These are phyloP conservation scores for Aurantiochytrium sp. DNA, from an alignment of 108 stramenopile species.

Conservation along the genomic window DNA sequence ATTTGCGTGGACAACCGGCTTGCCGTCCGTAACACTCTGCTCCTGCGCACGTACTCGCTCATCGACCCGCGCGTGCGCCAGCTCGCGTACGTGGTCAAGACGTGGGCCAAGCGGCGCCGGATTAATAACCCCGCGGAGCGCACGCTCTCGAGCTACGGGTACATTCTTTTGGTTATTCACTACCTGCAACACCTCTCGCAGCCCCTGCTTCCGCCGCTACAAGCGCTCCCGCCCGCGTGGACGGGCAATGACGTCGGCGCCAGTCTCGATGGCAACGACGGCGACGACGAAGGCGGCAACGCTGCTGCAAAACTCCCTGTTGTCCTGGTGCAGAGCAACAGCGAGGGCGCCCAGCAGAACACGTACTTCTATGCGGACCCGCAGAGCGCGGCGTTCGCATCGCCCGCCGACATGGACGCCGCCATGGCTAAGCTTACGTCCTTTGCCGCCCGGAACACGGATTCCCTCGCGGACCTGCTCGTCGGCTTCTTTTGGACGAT, in stretches of 20 bases:
- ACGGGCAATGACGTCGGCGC: neutral
- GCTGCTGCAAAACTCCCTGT: neutral
- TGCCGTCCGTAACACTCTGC: slow-evolving; percentile 83
- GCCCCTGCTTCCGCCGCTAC: slow-evolving; percentile 88
- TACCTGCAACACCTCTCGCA: slow-evolving; percentile 65
- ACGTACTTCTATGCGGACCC: slow-evolving; percentile 68
- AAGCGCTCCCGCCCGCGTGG: slow-evolving; percentile 70
- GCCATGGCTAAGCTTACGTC: neutral
- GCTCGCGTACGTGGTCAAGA: slow-evolving; percentile 87
- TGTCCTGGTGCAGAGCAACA: slow-evolving; percentile 64
- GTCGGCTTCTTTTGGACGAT: slow-evolving; percentile 84
- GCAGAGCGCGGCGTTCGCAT: neutral
- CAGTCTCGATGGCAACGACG: neutral
- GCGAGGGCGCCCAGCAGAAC: slow-evolving; percentile 65
- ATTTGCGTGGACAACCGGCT: slow-evolving; percentile 89
- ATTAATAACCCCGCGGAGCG: slow-evolving; percentile 90
- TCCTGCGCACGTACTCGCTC: slow-evolving; percentile 75
- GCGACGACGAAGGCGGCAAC: neutral
- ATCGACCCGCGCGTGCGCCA: slow-evolving; percentile 72
- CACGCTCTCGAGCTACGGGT: slow-evolving; percentile 93
- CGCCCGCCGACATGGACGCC: neutral
- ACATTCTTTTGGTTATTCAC: slow-evolving; percentile 85
- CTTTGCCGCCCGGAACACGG: neutral
- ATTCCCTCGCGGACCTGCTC: slow-evolving; percentile 69
- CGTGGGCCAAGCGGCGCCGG: slow-evolving; percentile 85